A percentile compares a stretch with the other conserved stretches of the same genome.
phyloP scores from a whole-genome alignment of 176 grass and related monocot species.

The Chloris gayana region DNA sequence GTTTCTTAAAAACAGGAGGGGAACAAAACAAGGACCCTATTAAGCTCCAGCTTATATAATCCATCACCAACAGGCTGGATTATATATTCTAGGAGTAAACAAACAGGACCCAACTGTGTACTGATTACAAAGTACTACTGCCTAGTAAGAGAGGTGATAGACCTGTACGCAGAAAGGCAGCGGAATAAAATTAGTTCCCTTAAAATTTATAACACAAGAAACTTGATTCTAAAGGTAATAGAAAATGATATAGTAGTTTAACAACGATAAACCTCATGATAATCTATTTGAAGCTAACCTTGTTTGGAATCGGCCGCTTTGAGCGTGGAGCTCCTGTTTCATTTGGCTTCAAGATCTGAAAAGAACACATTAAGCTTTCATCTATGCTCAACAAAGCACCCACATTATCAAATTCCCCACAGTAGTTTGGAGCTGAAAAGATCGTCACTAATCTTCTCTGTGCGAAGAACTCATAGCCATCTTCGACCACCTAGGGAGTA shows the following conservation, averaged over 20 bases:
- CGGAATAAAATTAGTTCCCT: background rate
- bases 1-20: too few species aligned
- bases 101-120: too few species aligned
- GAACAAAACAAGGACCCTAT: too few species aligned
- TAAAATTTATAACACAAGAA: background rate
- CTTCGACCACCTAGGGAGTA: constrained; percentile 62
- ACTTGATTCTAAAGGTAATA: constrained; percentile 7
- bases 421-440: constrained; percentile 87
- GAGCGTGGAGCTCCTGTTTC: constrained; percentile 46
- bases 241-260: background rate
- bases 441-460: constrained; percentile 84
- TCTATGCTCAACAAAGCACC: constrained; percentile 85
- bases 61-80: too few species aligned
- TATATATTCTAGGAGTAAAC: too few species aligned
- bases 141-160: background rate
- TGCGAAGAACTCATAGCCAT: constrained; percentile 83
- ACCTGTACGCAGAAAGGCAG: background rate
- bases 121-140: background rate
- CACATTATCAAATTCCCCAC: constrained; percentile 78
- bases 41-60: too few species aligned
- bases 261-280: background rate
- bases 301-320: constrained; percentile 65
- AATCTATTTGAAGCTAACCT: constrained; percentile 45
- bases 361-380: constrained; percentile 75
- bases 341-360: constrained; percentile 75